Percentiles rank a stretch among this genome's conserved stretches.
These are phyloP conservation scores for Beauveria bassiana DNA, from an alignment of 2,329 filamentous ascomycete species.

Conservation along the genomic window DNA sequence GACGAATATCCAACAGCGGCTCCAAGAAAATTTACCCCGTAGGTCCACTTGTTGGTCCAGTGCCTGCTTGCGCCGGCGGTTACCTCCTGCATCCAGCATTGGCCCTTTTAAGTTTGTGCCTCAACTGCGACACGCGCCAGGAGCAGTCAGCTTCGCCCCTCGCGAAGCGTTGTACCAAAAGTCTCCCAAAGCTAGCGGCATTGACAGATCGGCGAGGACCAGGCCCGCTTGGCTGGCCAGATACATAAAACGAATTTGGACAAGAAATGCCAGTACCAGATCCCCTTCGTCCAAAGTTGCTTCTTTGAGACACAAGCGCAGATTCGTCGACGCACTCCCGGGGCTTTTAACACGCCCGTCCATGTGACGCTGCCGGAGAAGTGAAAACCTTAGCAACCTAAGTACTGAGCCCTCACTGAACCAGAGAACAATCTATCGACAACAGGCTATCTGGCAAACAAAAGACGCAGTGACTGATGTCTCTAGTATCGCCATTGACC, in stretches of 20 bases:
- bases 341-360: background rate
- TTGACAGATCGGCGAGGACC: background rate
- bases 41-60: background rate
- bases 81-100: background rate
- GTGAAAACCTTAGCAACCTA: background rate
- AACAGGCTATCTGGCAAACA: too few species aligned
- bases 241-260: background rate
- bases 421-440: too few species aligned
- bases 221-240: too few species aligned
- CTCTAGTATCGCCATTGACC: too few species aligned
- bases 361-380: background rate
- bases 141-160: background rate
- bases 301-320: background rate
- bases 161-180: too few species aligned
- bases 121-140: background rate
- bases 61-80: background rate
- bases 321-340: background rate
- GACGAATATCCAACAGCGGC: background rate
- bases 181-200: background rate
- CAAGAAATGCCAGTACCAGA: too few species aligned
- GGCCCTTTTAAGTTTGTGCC: background rate
- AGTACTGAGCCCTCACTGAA: too few species aligned
- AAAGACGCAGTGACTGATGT: too few species aligned
- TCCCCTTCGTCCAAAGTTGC: background rate
- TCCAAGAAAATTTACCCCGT: background rate